Base-by-base conservation (phyloP, 169 alveolate genomes). In the Eimeria sp. region DNA sequence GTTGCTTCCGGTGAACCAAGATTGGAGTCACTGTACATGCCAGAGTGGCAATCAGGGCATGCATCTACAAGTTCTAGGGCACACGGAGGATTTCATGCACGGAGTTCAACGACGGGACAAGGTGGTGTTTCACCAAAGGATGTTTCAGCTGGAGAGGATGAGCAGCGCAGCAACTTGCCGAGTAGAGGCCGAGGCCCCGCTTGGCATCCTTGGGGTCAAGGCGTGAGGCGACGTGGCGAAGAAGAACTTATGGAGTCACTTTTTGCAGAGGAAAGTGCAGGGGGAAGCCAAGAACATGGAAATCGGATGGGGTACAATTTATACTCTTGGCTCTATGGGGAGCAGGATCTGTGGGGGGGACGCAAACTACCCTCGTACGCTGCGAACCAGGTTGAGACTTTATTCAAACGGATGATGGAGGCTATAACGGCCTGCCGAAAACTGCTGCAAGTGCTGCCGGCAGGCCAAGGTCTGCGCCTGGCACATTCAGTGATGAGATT, bases 401-500 rank as follows among this genome's bases (percentile, higher is more conserved):
- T 40, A 40, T 75, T 40, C 25, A 9, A 34, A 75, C 57, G 51
- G 27, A 75, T 75, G 58, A 18, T 75, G 58, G 57, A 7, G 43
- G 22, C 25, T 75, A 40, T 30, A 40, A 20, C 30, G 27, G 25
- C 57, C 4, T 75, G 84, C 34, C 51, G 25, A 30, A 18, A 27
- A 18, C 57, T 40, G 84, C 84, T 11, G 43, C 58, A 34, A 30
- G 43, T 20, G 84, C 54, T 40, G 0, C 14, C 34, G 27, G 58
- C 27, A 34, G 43, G 34, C n/a, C 57, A 40, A 40, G 30, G 57
- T 45, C 84, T 75, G 84, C 84, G 27, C 30, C 58, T 75, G 84
- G 27, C 84, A 57, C 57, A 75, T 43, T 45, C 57, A 40, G 58
- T 75, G 58, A 75, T 75, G 84, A 58, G 57, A 20, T 45, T 75